Evolutionary conservation across 306 rosid species (phyloP).

Genomic region (Astragalus glycyphyllos): DNA sequence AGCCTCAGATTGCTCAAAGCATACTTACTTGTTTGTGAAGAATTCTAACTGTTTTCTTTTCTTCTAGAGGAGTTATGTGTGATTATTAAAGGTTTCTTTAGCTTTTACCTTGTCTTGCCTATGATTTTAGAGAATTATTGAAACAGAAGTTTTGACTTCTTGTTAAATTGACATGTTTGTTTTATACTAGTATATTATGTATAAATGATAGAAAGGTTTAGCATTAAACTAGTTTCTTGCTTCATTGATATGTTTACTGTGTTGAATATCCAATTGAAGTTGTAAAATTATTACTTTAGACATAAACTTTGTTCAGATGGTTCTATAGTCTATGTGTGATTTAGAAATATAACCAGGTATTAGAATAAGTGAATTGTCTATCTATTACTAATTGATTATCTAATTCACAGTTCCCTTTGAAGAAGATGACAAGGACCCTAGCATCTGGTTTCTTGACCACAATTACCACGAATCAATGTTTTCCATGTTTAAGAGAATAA

Average conservation of each 20-base stretch:
- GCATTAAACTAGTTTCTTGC: constrained; percentile 8
- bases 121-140: constrained; percentile 15
- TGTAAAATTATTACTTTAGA: background rate
- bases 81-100: background rate
- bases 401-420: constrained; percentile 81
- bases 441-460: constrained; percentile 96
- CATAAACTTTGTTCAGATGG: background rate
- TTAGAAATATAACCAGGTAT: constrained; percentile 18
- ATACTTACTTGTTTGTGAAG: background rate
- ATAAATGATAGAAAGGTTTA: constrained; percentile 6
- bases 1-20: background rate
- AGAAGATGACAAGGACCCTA: constrained; percentile 90
- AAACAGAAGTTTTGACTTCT: constrained; percentile 2
- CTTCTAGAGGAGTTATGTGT: background rate
- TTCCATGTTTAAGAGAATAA: constrained; percentile 96
- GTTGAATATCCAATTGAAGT: constrained; percentile 35
- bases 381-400: constrained; percentile 33
- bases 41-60: background rate
- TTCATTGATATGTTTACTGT: background rate
- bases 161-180: constrained; percentile 14
- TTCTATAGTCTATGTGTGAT: background rate
- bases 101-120: background rate
- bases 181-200: background rate
- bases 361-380: background rate
- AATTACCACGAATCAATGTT: constrained; percentile 90